phyloP scores from a whole-genome alignment of 305 asterid species.

The Rubia peregrina region DNA sequence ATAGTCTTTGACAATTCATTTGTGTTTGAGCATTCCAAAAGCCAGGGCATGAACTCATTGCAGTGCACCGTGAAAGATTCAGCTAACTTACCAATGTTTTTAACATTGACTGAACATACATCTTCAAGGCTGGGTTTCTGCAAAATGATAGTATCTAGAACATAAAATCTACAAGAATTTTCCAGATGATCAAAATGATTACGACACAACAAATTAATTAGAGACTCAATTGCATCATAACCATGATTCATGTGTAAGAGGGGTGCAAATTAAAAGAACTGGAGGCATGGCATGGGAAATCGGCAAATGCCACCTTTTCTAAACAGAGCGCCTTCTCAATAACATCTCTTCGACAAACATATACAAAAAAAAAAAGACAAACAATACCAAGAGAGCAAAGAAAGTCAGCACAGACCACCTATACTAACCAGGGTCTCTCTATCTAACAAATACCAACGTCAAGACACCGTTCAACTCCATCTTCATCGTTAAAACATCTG shows the following conservation, averaged over 20 bases:
- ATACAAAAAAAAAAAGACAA: too few species aligned
- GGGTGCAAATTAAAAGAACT: too few species aligned
- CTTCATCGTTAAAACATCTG: too few species aligned
- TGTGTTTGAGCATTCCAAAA: conserved; percentile 56
- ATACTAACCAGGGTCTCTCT: too few species aligned
- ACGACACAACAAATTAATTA: background rate
- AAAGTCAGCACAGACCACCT: too few species aligned
- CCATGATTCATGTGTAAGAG: too few species aligned
- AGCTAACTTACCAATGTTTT: conserved; percentile 54
- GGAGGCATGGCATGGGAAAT: background rate
- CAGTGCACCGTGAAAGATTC: conserved; percentile 37
- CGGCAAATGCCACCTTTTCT: background rate
- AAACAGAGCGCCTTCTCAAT: background rate
- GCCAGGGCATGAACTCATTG: conserved; percentile 60
- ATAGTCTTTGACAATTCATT: conserved; percentile 57
- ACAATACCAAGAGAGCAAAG: too few species aligned
- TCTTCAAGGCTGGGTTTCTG: conserved; percentile 48
- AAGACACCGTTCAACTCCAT: too few species aligned
- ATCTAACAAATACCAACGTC: too few species aligned
- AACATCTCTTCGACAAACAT: background rate
- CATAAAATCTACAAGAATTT: background rate
- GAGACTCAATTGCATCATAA: background rate
- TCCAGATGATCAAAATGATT: background rate
- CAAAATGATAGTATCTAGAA: conserved; percentile 21
- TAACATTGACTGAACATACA: conserved; percentile 44